Percentiles rank a stretch among this genome's conserved stretches.
Conservation (phyloP, 2,329 filamentous ascomycete species). For the Pseudocercospora macadamiae region DNA sequence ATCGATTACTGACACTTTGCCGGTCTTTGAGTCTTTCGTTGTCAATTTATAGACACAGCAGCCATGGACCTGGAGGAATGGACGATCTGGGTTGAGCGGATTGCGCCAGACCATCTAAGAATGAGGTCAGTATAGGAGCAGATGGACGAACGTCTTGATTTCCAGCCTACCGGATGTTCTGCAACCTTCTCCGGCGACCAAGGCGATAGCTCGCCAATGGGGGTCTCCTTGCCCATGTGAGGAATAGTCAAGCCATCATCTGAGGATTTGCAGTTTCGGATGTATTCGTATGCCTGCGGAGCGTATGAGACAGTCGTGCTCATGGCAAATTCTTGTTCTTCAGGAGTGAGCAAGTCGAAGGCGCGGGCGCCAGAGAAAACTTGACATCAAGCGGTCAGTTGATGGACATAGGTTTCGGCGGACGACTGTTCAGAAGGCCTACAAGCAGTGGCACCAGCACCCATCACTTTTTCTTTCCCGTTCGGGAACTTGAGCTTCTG, state of each 20-base stretch:
- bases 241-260: conserved; percentile 33
- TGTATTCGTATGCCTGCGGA: conserved; percentile 36
- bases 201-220: conserved; percentile 25
- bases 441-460: conserved; percentile 34
- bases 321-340: conserved; percentile 33
- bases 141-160: too few relatives aligned
- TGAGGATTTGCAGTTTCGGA: conserved; percentile 37
- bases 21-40: conserved; percentile 28
- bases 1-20: conserved; percentile 21
- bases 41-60: conserved; percentile 30
- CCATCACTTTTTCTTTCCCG: conserved; percentile 24
- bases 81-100: conserved; percentile 14
- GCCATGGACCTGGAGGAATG: conserved; percentile 33
- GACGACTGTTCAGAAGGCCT: too few relatives aligned
- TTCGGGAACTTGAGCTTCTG: conserved; percentile 31
- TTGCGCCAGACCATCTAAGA: conserved; percentile 18
- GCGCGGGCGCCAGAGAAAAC: conserved; percentile 34
- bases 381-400: too few relatives aligned
- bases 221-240: conserved; percentile 15
- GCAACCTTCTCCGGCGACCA: conserved; percentile 31
- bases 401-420: neutral
- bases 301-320: conserved; percentile 37
- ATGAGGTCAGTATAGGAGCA: neutral
- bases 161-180: conserved; percentile 30
- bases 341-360: conserved; percentile 31